Percentiles rank a stretch among this genome's conserved stretches.
These are phyloP conservation scores for Geranium incanum DNA, from an alignment of 441 rosid genomes.

Conservation along the genomic window DNA sequence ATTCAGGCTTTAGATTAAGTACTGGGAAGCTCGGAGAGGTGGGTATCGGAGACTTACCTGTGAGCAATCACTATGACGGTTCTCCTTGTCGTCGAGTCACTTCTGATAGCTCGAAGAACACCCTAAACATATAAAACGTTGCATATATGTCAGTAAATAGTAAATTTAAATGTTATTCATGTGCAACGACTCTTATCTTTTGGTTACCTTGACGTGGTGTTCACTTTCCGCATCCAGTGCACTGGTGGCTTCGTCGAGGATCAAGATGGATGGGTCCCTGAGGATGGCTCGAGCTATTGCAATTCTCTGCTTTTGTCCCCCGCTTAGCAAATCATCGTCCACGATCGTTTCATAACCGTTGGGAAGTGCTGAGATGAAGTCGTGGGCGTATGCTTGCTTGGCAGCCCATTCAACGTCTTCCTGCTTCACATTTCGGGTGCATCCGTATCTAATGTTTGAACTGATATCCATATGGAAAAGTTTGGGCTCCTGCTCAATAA, in stretches of 20 bases:
- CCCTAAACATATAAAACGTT: slow-evolving; percentile 38
- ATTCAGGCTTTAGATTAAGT: slow-evolving; percentile 16
- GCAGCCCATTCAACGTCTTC: slow-evolving; percentile 87
- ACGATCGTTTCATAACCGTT: slow-evolving; percentile 77
- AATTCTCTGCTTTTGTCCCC: slow-evolving; percentile 95
- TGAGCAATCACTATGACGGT: slow-evolving; percentile 85
- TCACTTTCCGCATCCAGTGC: slow-evolving; percentile 97
- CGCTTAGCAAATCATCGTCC: slow-evolving; percentile 93
- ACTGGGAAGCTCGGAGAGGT: not conserved
- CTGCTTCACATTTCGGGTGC: slow-evolving; percentile 46
- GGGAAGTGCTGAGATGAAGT: slow-evolving; percentile 75
- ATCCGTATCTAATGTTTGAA: slow-evolving; percentile 85
- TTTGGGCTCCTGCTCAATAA: slow-evolving; percentile 66
- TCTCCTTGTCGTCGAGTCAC: slow-evolving; percentile 50
- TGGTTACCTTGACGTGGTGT: slow-evolving; percentile 73
- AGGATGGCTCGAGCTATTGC: slow-evolving; percentile 96
- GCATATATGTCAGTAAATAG: slow-evolving; percentile 1
- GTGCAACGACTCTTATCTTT: not conserved
- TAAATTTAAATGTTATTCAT: not conserved
- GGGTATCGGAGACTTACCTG: slow-evolving; percentile 34
- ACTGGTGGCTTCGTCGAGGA: slow-evolving; percentile 94
- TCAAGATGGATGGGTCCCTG: slow-evolving; percentile 76
- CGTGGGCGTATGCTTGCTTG: slow-evolving; percentile 87
- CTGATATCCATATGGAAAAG: slow-evolving; percentile 81
- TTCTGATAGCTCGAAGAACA: slow-evolving; percentile 64